phyloP scores from a whole-genome alignment of 106 monocot genomes.

The Chionographis japonica region DNA sequence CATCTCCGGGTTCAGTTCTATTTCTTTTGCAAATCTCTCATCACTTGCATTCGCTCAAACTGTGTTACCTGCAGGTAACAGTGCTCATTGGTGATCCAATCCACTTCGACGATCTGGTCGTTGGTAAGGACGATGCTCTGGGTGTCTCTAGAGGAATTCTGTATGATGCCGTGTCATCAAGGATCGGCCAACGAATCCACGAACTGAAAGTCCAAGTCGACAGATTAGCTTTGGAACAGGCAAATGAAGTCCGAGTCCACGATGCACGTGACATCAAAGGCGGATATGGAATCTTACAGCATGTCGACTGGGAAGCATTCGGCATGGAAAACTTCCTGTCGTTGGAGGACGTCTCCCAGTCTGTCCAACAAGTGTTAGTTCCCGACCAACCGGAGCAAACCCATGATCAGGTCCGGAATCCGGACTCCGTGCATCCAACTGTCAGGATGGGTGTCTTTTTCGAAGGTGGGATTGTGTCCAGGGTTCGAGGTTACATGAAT shows the following conservation, averaged over 20 bases:
- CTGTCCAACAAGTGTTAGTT: not conserved
- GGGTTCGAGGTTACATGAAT: conserved; percentile 62
- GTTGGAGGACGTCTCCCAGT: conserved; percentile 11
- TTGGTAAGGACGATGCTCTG: conserved; percentile 24
- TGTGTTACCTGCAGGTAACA: conserved; percentile 49
- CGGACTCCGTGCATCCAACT: not conserved
- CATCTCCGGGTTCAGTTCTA: not conserved
- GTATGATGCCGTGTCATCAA: conserved; percentile 69
- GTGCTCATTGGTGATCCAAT: conserved; percentile 86
- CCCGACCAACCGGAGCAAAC: not conserved
- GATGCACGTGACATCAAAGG: conserved; percentile 7
- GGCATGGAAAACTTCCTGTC: conserved; percentile 44
- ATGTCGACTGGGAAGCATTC: conserved; percentile 89
- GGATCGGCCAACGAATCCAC: conserved; percentile 47
- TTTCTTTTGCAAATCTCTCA: not conserved
- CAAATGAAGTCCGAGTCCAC: conserved; percentile 7
- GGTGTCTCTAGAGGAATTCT: conserved; percentile 43
- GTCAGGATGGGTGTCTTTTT: conserved; percentile 24
- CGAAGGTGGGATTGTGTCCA: conserved; percentile 46
- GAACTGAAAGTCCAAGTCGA: conserved; percentile 73
- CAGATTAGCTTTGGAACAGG: conserved; percentile 42
- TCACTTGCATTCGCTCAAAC: not conserved
- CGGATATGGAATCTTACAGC: conserved; percentile 49
- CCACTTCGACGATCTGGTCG: conserved; percentile 55
- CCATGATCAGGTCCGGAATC: not conserved